Conservation (phyloP, 2,329 filamentous ascomycete genomes). For the Penicillium nordicum region DNA sequence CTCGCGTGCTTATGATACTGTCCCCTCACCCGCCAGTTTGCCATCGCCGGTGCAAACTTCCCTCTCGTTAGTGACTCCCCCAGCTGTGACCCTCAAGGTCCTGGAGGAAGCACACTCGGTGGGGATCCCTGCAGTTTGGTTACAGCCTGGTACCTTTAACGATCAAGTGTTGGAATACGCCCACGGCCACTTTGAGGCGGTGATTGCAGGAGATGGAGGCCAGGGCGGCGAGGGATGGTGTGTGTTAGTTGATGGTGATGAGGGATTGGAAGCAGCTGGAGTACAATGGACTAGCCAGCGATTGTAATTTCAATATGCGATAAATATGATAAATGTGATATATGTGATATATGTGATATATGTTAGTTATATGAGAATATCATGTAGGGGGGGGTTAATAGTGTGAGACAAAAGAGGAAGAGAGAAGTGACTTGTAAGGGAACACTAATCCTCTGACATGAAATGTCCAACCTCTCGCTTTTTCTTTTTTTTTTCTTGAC, state of each 20-base stretch:
- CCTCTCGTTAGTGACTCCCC: conserved; percentile 84
- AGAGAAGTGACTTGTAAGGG: background rate
- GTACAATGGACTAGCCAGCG: conserved; percentile 47
- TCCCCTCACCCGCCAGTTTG: conserved; percentile 64
- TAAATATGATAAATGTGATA: too few relatives aligned
- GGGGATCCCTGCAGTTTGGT: conserved; percentile 73
- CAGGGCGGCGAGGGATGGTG: conserved; percentile 75
- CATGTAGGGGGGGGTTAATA: conserved; percentile 3
- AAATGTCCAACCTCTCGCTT: conserved; percentile 6
- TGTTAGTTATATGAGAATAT: background rate
- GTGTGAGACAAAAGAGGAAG: background rate
- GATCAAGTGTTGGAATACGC: conserved; percentile 70
- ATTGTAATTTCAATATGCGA: conserved; percentile 24
- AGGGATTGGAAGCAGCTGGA: conserved; percentile 54
- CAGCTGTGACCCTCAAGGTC: conserved; percentile 68
- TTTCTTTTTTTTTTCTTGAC: background rate
- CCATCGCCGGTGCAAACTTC: conserved; percentile 66
- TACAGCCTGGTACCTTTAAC: conserved; percentile 88
- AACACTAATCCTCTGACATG: background rate
- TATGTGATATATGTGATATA: too few relatives aligned
- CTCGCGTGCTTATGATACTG: conserved; percentile 58
- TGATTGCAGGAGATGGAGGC: conserved; percentile 64
- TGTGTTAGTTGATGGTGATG: conserved; percentile 78
- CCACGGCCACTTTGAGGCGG: conserved; percentile 64
- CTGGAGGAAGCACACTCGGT: conserved; percentile 73